phyloP scores from a whole-genome alignment of 129 eudicot species.

The Pulicaria dysenterica region DNA sequence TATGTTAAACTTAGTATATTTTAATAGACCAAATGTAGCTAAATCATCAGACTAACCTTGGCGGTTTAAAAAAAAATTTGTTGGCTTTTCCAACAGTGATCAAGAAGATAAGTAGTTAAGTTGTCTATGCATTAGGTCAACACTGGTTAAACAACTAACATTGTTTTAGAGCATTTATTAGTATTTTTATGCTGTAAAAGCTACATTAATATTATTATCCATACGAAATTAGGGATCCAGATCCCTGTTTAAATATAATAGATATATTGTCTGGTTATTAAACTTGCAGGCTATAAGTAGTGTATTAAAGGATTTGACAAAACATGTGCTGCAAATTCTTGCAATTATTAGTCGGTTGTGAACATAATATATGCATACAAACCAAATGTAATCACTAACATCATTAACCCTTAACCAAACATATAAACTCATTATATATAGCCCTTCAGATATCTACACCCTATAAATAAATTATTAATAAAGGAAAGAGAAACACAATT shows the following conservation, averaged over 20 bases:
- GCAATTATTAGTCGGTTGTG: not conserved
- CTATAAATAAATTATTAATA: no score
- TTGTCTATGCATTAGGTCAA: slow-evolving; percentile 2
- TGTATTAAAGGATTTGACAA: not conserved
- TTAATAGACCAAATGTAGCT: no score
- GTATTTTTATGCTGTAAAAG: slow-evolving; percentile 3
- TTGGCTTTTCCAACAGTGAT: no score
- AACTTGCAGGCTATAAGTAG: slow-evolving; percentile 12
- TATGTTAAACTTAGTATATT: no score
- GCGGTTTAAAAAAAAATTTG: no score
- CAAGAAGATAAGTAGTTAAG: slow-evolving; percentile 2
- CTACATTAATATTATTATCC: not conserved
- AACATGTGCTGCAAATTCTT: not conserved
- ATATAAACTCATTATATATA: not conserved
- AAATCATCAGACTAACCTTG: no score
- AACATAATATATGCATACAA: not conserved
- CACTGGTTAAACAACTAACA: not conserved
- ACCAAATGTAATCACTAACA: not conserved
- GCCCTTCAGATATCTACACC: not conserved
- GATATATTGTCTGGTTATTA: not conserved
- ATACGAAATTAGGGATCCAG: not conserved
- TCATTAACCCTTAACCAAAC: slow-evolving; percentile 17
- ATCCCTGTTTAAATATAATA: not conserved
- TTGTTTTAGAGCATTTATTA: not conserved
- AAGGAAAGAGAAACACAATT: no score